Evolutionary conservation across 2,329 filamentous ascomycete genomes (phyloP), one percentile per base, ranked within the genome.

Genomic region (Penicillium capsulatum): DNA sequence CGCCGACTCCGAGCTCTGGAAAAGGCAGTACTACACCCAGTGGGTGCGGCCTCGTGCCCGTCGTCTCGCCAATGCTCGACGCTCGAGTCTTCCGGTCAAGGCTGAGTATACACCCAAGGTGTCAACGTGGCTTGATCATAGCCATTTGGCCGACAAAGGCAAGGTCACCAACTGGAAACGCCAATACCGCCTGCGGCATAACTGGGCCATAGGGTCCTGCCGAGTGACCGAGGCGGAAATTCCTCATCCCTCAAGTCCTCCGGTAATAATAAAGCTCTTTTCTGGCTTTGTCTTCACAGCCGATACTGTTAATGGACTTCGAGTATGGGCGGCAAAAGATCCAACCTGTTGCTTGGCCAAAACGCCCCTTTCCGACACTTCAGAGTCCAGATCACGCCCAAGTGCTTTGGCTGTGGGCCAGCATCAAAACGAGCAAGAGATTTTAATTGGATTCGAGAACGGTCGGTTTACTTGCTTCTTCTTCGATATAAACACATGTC

Each of bases 1-100:
- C 6, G 75, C 77, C 38, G 92, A 97, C 63, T 84, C 84, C 1
- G 88, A 96, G 60, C 70, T 97, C 40, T 98, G 92, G 92, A 92
- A 91, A 63, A 76, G 77, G 10, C 79, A 88, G 34, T 98, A 95
- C 67, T 95, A 94, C 66, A 75, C 80, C 17, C 82, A 84, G 47
- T 97, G 94, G 65, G 86, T 96, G 19, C 76, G 86, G 24, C 89
- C 88, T 27, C 80, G 89, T 57, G 85, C 84, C 24, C 76, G 84
- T 51, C 80, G 84, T 42, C 81, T 91, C 40, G 84, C 86, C 0
- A 83, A 84, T 15, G 76, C 84, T 22, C 75, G 68, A 54, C 68
- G 70, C 26, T 51, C 63, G 2, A 60, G 51, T 27, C 44, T 62
- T 5, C 51, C 63, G 15, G 56, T 66, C 7, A 69, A 63, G 19